Evolutionary conservation across 306 rosid species (phyloP), one percentile per base, ranked within the genome.

Genomic region (Oemleria cerasiformis): DNA sequence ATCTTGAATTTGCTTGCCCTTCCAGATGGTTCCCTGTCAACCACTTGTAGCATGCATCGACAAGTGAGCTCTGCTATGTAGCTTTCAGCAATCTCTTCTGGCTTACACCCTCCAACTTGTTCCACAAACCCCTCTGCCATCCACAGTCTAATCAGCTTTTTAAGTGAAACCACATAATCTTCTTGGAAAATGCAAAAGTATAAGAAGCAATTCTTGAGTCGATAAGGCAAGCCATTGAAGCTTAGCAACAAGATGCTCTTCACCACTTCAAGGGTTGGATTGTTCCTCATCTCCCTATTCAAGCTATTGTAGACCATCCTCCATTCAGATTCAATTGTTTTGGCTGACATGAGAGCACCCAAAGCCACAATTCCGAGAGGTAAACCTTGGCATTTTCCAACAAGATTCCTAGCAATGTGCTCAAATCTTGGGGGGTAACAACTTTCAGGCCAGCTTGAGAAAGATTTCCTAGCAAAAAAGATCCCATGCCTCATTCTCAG

Each of bases 291-390:
- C 61, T 75, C 74, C 68, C 62, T 49, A 8, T 47, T 58, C 40
- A 67, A 59, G 41, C 36, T 68, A 3, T 51, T 39, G 19, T 4
- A 49, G 23, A 76, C 54, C 3, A 4, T 61, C 1, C 21, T 30
- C 75, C 80, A 76, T 2, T 76, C 75, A 0, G 58, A 50, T 34
- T 53, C 17, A 1, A 50, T 36, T n/a, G 43, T 34, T 60, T 50
- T 69, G 60, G 75, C 19, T 15, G 74, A 69, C 64, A 76, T 68
- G 36, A 68, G 57, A 48, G 54, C 48, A n/a, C 80, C 75, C 59
- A 76, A 21, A 15, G 80, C 23, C n/a, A 17, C 67, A 36, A 75
- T 45, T 44, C 59, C 79, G 0, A 75, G 67, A 2, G 79, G 79
- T 20, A 75, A 60, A 40, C 79, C 79, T 34, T 67, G 2, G 50